Evolutionary conservation across 805 yeast species (phyloP).

Genomic region (Komagataella kurtzmanii): DNA sequence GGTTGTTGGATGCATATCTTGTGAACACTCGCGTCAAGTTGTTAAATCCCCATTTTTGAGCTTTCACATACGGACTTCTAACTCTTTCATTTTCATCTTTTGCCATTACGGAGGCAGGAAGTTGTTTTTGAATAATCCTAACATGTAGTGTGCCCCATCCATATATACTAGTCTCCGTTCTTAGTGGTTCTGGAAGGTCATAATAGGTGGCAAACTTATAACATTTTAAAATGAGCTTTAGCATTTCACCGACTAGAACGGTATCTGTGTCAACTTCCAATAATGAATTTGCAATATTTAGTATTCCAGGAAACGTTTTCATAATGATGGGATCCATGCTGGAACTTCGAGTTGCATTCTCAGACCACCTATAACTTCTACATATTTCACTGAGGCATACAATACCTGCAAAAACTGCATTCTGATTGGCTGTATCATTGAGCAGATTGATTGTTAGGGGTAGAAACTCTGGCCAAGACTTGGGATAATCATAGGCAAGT

Average conservation of each 20-base stretch:
- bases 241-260: constrained; percentile 47
- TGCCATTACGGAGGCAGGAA: constrained; percentile 39
- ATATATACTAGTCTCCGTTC: constrained; percentile 34
- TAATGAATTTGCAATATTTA: constrained; percentile 49
- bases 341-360: constrained; percentile 36
- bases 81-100: constrained; percentile 40
- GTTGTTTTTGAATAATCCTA: constrained; percentile 40
- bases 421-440: constrained; percentile 24
- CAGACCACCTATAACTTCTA: constrained; percentile 66
- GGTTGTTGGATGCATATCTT: constrained; percentile 46
- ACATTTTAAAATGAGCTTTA: constrained; percentile 61
- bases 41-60: constrained; percentile 83
- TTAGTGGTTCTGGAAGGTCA: constrained; percentile 62
- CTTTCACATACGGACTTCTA: constrained; percentile 52
- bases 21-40: constrained; percentile 59
- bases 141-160: constrained; percentile 76
- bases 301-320: constrained; percentile 54
- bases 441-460: constrained; percentile 34
- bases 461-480: constrained; percentile 42
- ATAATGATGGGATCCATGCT: constrained; percentile 46
- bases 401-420: constrained; percentile 48
- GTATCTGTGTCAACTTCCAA: constrained; percentile 20
- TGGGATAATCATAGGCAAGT: constrained; percentile 25
- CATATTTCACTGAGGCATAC: constrained; percentile 64
- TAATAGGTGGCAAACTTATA: constrained; percentile 73